Conservation (phyloP, 129 eudicot genomes). For the Helianthus annuus region HanXRQr2.0-SUNRISE NC_035441.2:181591175-181591674, state of each 20-base stretch:
- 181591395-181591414: slow-evolving; percentile 6
- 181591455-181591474: slow-evolving; percentile 2
- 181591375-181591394: neutral
- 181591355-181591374: slow-evolving; percentile 1
- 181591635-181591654: slow-evolving; percentile 32
- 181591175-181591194: slow-evolving; percentile 22
- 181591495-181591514: slow-evolving; percentile 18
- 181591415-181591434: neutral
- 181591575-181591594: slow-evolving; percentile 47
- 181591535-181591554: slow-evolving; percentile 41
- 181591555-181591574: slow-evolving; percentile 36
- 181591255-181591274: slow-evolving; percentile 16
- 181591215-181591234: slow-evolving; percentile 21
- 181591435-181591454: slow-evolving; percentile 10
- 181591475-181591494: slow-evolving; percentile 4
- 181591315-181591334: slow-evolving; percentile 19
- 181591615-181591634: slow-evolving; percentile 32
- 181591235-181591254: slow-evolving; percentile 20
- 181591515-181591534: slow-evolving; percentile 23
- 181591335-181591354: slow-evolving; percentile 3
- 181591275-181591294: slow-evolving; percentile 24
- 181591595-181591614: slow-evolving; percentile 49
- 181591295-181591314: slow-evolving; percentile 18
- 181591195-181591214: slow-evolving; percentile 3
- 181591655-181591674: slow-evolving; percentile 28